phyloP scores from a whole-genome alignment of 2,329 filamentous ascomycete genomes.

The Curvularia spicifera region DNA sequence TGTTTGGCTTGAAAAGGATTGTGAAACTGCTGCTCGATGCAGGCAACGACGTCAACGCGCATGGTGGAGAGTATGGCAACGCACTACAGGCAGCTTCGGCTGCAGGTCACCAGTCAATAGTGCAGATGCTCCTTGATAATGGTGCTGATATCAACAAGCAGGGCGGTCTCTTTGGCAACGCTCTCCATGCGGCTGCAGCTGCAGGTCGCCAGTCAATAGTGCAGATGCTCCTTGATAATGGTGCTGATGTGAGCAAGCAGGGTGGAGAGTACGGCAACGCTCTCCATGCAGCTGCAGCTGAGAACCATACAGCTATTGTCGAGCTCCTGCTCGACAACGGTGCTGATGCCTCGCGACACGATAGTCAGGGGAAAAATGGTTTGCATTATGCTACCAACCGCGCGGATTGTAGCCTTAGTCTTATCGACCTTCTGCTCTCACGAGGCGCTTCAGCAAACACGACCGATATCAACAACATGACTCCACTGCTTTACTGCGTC shows the following conservation, averaged over 20 bases:
- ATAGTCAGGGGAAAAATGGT: neutral
- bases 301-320: neutral
- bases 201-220: no score
- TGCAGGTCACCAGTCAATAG: conserved; percentile 25
- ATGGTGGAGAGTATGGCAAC: conserved; percentile 8
- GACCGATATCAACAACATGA: conserved; percentile 14
- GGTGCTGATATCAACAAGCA: conserved; percentile 24
- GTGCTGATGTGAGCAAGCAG: no score
- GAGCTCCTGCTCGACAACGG: neutral
- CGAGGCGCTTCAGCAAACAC: conserved; percentile 8
- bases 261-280: no score
- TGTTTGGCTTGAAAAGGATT: conserved; percentile 20
- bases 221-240: no score
- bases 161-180: conserved; percentile 22
- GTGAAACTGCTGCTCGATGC: conserved; percentile 15
- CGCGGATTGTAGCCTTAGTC: neutral
- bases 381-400: conserved; percentile 13
- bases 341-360: neutral
- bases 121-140: conserved; percentile 21
- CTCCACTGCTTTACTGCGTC: conserved; percentile 18
- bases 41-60: no score
- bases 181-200: conserved; percentile 16
- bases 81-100: conserved; percentile 33
- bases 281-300: no score
- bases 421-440: conserved; percentile 10